Evolutionary conservation across 2,329 filamentous ascomycete species (phyloP).

Genomic region (Talaromyces sp.): DNA sequence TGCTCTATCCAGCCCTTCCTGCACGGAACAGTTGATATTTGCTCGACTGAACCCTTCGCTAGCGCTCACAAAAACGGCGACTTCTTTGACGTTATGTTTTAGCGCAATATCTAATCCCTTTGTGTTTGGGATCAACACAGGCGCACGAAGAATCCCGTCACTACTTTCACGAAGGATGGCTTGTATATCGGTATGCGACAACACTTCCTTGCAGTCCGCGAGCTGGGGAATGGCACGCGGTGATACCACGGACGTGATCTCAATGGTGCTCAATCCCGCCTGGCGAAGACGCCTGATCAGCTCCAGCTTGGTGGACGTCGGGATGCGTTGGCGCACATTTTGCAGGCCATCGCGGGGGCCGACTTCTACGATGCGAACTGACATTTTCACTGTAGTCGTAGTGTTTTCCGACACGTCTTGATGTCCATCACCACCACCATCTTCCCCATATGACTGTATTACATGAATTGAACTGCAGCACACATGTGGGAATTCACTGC

Average conservation of each 20-base stretch:
- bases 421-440: too few species aligned
- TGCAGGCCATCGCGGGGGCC: slow-evolving; percentile 79
- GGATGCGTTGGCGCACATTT: slow-evolving; percentile 69
- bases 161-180: slow-evolving; percentile 49
- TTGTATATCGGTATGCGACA: slow-evolving; percentile 12
- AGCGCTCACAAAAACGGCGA: slow-evolving; percentile 38
- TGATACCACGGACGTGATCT: slow-evolving; percentile 75
- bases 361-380: slow-evolving; percentile 67
- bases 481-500: too few species aligned
- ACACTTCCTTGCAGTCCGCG: slow-evolving; percentile 24
- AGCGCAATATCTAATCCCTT: slow-evolving; percentile 54
- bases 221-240: slow-evolving; percentile 83
- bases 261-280: slow-evolving; percentile 67
- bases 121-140: slow-evolving; percentile 37
- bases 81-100: slow-evolving; percentile 27
- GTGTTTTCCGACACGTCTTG: too few species aligned
- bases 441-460: too few species aligned
- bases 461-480: too few species aligned
- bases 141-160: slow-evolving; percentile 23
- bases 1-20: slow-evolving; percentile 30
- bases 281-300: slow-evolving; percentile 63
- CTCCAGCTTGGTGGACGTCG: slow-evolving; percentile 68
- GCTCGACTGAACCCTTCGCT: slow-evolving; percentile 38
- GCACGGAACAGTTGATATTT: slow-evolving; percentile 38
- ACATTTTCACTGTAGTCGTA: too few species aligned